Base-by-base conservation (phyloP, 331 rosid species). In the Malus hybrid region DNA sequence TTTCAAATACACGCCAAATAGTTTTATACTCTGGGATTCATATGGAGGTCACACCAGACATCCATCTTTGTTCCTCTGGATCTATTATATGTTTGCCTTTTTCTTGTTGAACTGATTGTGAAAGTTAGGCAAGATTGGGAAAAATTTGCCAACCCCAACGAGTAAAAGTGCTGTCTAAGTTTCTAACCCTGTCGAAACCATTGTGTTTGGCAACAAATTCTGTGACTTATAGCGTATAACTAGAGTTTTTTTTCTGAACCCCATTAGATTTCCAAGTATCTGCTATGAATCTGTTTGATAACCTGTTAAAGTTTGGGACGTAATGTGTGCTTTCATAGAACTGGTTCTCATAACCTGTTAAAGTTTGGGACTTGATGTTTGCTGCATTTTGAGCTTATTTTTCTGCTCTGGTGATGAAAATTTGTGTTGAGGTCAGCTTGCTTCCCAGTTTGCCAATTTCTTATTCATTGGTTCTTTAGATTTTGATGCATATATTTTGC, bases 11-110 rank as follows among this genome's bases (percentile, higher is more conserved):
- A 42, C 5, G 30, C 71, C 52, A n/a, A 66, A 20, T 36, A 33
- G 69, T 36, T n/a, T 33, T 56, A 16, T 26, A 64, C 6, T 58
- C 52, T 83, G 57, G 79, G 81, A 77, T 70, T 39, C 70, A 78
- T 77, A 82, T 42, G 46, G 81, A 53, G 87, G 86, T 83, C 63
- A 63, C 81, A 70, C 81, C 80, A 75, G 81, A 83, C 78, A 50
- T 10, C 76, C 78, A 68, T 81, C 80, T 78, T 75, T 76, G 77
- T 79, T 84, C 79, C 76, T 57, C 63, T 80, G 81, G 77, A 64
- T 87, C 85, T 87, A 91, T 86, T 86, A 10, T 39, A 39, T 39
- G 46, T 39, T 39, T 39, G 12, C 46, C 58, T 6, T 10, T 63
- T 63, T 30, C 44, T 26, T 13, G 66, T 61, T 61, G 13, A 63